These are phyloP conservation scores for Cryoendolithus antarcticus DNA, from an alignment of 2,329 filamentous ascomycete species.

Conservation along the genomic window DNA sequence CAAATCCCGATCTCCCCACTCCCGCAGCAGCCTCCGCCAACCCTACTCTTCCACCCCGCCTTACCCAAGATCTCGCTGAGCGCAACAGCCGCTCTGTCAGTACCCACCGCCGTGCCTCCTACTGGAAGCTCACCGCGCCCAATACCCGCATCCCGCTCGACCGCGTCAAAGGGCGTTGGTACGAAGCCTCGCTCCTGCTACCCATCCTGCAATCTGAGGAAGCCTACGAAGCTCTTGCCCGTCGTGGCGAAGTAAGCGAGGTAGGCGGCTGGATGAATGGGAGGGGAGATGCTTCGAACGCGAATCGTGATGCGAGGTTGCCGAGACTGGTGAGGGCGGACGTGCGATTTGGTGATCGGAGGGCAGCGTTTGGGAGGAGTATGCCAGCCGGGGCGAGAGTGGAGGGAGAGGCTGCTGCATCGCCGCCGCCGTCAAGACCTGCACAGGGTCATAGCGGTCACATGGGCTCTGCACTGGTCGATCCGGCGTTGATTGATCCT, in stretches of 20 bases:
- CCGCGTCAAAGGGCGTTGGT: conserved; percentile 49
- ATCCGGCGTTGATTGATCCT: conserved; percentile 2
- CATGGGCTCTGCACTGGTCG: conserved; percentile 1
- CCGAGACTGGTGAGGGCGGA: conserved; percentile 19
- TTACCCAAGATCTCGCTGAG: conserved; percentile 39
- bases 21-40: conserved; percentile 21
- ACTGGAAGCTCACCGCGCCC: conserved; percentile 31
- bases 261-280: conserved; percentile 25
- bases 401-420: background rate
- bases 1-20: conserved; percentile 23
- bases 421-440: conserved; percentile 1
- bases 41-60: conserved; percentile 36
- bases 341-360: conserved; percentile 20
- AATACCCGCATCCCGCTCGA: conserved; percentile 28
- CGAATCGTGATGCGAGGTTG: conserved; percentile 17
- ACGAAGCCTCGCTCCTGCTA: conserved; percentile 42
- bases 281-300: conserved; percentile 22
- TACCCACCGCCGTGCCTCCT: conserved; percentile 21
- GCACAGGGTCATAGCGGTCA: background rate
- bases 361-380: conserved; percentile 30
- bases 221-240: conserved; percentile 6
- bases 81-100: conserved; percentile 34
- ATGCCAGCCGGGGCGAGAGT: conserved; percentile 28
- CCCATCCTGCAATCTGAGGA: conserved; percentile 24
- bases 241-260: conserved; percentile 22